A percentile compares a stretch with the other conserved stretches of the same genome.
Conservation (phyloP, 108 stramenopile species). For the Conticribra guillardii region DNA sequence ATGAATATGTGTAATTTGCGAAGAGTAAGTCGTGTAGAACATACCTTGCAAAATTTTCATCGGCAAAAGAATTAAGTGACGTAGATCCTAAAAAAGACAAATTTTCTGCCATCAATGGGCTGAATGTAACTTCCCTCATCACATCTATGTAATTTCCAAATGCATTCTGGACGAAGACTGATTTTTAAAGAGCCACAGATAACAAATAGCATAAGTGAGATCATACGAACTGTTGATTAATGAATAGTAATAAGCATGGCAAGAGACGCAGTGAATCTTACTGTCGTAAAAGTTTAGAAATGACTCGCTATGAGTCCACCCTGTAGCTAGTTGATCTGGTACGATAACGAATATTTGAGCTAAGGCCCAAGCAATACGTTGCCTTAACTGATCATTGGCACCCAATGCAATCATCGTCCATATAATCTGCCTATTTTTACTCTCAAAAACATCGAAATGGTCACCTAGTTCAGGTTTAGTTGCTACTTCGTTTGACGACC, state of each 20-base stretch:
- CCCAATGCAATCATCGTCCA: constrained; percentile 32
- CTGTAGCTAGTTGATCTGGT: constrained; percentile 40
- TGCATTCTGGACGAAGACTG: constrained; percentile 37
- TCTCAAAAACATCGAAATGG: constrained; percentile 21
- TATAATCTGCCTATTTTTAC: constrained; percentile 13
- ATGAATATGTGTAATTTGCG: background rate
- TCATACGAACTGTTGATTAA: too few relatives aligned
- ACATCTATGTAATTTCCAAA: constrained; percentile 50
- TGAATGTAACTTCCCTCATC: constrained; percentile 42
- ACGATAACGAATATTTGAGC: constrained; percentile 39
- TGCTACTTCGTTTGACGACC: constrained; percentile 64
- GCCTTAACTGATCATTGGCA: constrained; percentile 52
- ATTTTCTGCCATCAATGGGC: constrained; percentile 63
- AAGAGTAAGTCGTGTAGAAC: background rate
- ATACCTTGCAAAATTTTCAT: constrained; percentile 55
- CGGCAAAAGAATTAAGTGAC: constrained; percentile 24
- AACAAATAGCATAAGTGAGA: background rate
- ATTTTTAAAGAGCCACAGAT: background rate
- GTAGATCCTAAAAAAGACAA: constrained; percentile 50
- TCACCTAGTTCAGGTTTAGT: constrained; percentile 47
- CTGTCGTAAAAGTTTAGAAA: constrained; percentile 43
- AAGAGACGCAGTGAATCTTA: background rate
- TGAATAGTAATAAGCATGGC: background rate
- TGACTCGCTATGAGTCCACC: constrained; percentile 18
- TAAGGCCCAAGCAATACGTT: constrained; percentile 49